Evolutionary conservation across 306 rosid genomes (phyloP), one percentile per base, ranked within the genome.

Genomic region (Ormosia semicastrata): DNA sequence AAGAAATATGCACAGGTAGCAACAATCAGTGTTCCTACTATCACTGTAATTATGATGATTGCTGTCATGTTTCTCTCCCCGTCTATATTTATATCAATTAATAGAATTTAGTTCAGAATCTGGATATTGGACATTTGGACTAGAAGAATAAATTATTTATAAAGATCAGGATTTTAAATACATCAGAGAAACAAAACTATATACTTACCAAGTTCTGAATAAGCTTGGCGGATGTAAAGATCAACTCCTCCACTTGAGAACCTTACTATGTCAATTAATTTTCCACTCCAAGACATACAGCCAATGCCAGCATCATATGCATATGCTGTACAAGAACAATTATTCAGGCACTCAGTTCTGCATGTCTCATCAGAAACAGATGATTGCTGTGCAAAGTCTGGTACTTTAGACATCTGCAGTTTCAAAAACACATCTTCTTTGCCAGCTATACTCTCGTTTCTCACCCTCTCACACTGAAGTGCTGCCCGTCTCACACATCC

Each of bases 401-500:
- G 93, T 39, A 85, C 73, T 79, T 92, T 86, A 3, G 77, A 56
- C 69, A 13, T 82, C 53, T 39, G 54, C 18, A 87, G 18, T 10
- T 34, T 79, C 0, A 47, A 0, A 81, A 88, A 88, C 0, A 74
- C 86, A 29, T 87, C 92, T 46, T 33, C 36, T 8, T 44, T 5
- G 2, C 44, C 36, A 1, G 1, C 32, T 58, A 13, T 14, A 50
- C 58, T 71, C 15, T 17, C 76, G 12, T 74, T 56, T 8, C 33
- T 69, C 32, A n/a, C 30, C 10, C 53, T 53, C 47, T 56, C 59
- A 56, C 80, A 83, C 18, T 72, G 37, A 53, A 78, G 40, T 14
- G 49, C 8, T 11, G 10, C 58, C 30, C 6, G 78, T 24, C 85
- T 82, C 66, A 83, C 74, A 64, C 90, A 91, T 7, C 93, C 88